Percentiles rank a stretch among this genome's conserved stretches.
Evolutionary conservation across 306 rosid genomes (phyloP).

Genomic region (Cucumis sativus): DNA sequence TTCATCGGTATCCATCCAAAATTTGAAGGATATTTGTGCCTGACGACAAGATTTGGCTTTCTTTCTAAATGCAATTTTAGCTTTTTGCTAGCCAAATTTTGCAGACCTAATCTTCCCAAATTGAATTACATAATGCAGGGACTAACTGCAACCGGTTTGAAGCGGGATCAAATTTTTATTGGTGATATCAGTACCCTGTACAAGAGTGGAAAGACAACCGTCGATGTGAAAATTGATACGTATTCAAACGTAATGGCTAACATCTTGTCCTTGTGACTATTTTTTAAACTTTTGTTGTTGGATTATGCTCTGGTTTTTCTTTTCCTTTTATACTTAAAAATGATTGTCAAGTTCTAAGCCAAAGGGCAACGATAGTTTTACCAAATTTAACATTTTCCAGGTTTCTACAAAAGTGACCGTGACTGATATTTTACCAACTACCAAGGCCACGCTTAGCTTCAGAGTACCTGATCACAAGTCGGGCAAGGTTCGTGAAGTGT

Average conservation of each 20-base stretch:
- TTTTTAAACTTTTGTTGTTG: not conserved
- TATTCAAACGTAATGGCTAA: constrained; percentile 57
- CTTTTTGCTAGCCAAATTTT: not conserved
- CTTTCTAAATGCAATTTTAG: not conserved
- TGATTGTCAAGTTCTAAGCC: not conserved
- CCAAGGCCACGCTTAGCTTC: constrained; percentile 74
- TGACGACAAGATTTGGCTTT: not conserved
- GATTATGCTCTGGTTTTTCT: not conserved
- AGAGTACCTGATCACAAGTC: constrained; percentile 87
- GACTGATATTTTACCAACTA: constrained; percentile 45
- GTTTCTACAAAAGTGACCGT: constrained; percentile 64
- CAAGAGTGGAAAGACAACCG: constrained; percentile 57
- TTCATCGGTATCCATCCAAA: not conserved
- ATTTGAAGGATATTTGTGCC: not conserved
- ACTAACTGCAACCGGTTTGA: constrained; percentile 71
- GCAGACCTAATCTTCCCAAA: not conserved
- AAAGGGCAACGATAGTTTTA: not conserved
- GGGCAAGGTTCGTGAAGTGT: constrained; percentile 59
- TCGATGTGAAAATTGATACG: constrained; percentile 84
- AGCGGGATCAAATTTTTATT: constrained; percentile 66
- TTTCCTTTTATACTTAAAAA: not conserved
- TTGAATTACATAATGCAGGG: constrained; percentile 40
- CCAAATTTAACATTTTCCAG: constrained; percentile 22
- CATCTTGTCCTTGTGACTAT: not conserved
- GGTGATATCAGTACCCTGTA: constrained; percentile 74